phyloP scores from a whole-genome alignment of 2,329 filamentous ascomycete genomes.

The Thielaviopsis populi region DNA sequence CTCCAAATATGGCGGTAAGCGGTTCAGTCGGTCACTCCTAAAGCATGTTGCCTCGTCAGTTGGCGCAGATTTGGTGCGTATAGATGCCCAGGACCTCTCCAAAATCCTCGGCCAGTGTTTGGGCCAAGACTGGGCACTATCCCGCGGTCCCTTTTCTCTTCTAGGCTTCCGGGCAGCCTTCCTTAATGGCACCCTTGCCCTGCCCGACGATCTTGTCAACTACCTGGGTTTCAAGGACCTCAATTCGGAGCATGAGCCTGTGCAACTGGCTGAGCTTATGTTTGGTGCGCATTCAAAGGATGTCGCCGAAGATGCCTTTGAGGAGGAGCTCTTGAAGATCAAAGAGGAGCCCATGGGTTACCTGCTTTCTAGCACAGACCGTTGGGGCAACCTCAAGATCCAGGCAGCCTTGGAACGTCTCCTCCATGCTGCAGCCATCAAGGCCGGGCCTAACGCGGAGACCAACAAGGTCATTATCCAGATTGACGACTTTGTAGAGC shows the following conservation, averaged over 20 bases:
- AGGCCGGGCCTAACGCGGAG: conserved; percentile 21
- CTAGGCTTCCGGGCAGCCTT: conserved; percentile 43
- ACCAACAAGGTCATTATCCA: conserved; percentile 52
- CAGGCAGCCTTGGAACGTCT: conserved; percentile 42
- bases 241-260: conserved; percentile 24
- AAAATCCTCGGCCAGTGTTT: conserved; percentile 55
- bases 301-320: conserved; percentile 22
- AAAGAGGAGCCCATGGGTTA: conserved; percentile 25
- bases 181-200: conserved; percentile 35
- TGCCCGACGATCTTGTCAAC: conserved; percentile 22
- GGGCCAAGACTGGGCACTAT: conserved; percentile 41
- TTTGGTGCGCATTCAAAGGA: conserved; percentile 12
- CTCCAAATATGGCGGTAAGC: conserved; percentile 27
- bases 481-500: conserved; percentile 65
- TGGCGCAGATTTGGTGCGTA: conserved; percentile 48
- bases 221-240: conserved; percentile 13
- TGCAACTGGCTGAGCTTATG: conserved; percentile 10
- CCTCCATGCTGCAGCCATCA: conserved; percentile 32
- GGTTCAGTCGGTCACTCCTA: conserved; percentile 36
- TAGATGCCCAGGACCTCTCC: conserved; percentile 57
- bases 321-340: conserved; percentile 32
- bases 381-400: conserved; percentile 49
- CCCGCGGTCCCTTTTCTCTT: conserved; percentile 35
- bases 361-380: conserved; percentile 27
- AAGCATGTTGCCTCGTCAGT: conserved; percentile 46